phyloP scores from a whole-genome alignment of 2,329 filamentous ascomycete species.

The Talaromyces piceae region DNA sequence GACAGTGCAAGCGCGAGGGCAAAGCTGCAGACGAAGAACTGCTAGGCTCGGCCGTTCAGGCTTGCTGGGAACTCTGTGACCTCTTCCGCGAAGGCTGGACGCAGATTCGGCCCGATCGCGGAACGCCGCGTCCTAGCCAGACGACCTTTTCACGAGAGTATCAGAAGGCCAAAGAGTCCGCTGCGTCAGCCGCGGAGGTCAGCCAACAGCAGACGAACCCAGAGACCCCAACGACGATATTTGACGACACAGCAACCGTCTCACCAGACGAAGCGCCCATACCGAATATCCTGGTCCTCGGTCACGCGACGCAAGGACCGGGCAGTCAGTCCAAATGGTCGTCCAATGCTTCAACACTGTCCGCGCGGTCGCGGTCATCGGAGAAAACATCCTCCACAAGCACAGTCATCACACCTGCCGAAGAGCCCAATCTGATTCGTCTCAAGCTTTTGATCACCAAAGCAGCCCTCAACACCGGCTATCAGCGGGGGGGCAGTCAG shows the following conservation, averaged over 20 bases:
- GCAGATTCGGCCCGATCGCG: slow-evolving; percentile 74
- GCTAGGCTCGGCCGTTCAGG: slow-evolving; percentile 78
- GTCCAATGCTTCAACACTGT: slow-evolving; percentile 70
- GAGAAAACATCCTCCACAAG: slow-evolving; percentile 40
- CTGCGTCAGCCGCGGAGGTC: slow-evolving; percentile 17
- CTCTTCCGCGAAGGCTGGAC: slow-evolving; percentile 91
- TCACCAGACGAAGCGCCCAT: slow-evolving; percentile 72
- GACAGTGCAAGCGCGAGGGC: slow-evolving; percentile 70
- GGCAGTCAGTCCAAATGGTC: slow-evolving; percentile 53
- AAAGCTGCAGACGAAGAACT: slow-evolving; percentile 72
- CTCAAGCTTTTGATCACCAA: slow-evolving; percentile 75
- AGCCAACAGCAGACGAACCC: slow-evolving; percentile 41
- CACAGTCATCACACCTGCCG: slow-evolving; percentile 41
- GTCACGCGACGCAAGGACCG: slow-evolving; percentile 58
- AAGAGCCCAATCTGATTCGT: slow-evolving; percentile 69
- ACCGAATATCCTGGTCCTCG: slow-evolving; percentile 82
- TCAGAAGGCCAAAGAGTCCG: slow-evolving; percentile 43
- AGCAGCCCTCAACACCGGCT: slow-evolving; percentile 79
- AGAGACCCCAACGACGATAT: slow-evolving; percentile 91
- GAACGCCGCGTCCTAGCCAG: slow-evolving; percentile 76
- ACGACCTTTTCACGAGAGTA: slow-evolving; percentile 59
- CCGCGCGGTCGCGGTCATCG: slow-evolving; percentile 65
- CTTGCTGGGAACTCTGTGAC: slow-evolving; percentile 91
- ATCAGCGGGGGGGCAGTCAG: slow-evolving; percentile 52
- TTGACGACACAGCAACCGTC: slow-evolving; percentile 81